These are phyloP conservation scores for Rhizopus stolonifer DNA, from an alignment of 371 early-diverging fungal species.

Conservation along the genomic window DNA sequence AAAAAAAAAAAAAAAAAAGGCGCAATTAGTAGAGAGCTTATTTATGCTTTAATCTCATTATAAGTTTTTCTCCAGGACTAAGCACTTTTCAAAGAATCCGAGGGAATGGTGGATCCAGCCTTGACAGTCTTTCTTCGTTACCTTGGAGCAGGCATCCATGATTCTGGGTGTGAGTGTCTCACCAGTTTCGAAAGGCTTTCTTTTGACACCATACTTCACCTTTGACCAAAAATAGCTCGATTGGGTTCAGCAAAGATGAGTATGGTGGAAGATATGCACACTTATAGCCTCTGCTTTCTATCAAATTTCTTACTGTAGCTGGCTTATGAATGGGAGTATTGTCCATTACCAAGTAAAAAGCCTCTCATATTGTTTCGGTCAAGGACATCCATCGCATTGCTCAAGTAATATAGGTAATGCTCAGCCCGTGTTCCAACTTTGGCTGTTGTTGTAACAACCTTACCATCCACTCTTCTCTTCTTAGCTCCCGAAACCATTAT, in stretches of 20 bases:
- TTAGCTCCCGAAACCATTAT: conserved; percentile 8
- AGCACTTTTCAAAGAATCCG: too few species aligned
- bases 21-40: too few species aligned
- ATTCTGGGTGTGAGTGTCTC: conserved; percentile 1
- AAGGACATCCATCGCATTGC: conserved; percentile 6
- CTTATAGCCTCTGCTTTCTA: conserved; percentile 7
- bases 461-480: conserved; percentile 9
- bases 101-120: neutral
- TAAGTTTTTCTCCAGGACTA: too few species aligned
- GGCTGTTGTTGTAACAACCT: conserved; percentile 4
- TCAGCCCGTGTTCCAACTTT: conserved; percentile 9
- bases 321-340: conserved; percentile 9
- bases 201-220: conserved; percentile 8
- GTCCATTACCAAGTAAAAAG: conserved; percentile 4
- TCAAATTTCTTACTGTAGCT: neutral
- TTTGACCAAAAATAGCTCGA: conserved; percentile 15
- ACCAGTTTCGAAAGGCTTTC: conserved; percentile 3
- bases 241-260: conserved; percentile 9
- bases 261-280: conserved; percentile 7
- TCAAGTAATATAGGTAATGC: conserved; percentile 5
- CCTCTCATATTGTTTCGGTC: conserved; percentile 4
- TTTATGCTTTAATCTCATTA: too few species aligned
- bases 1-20: too few species aligned
- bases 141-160: conserved; percentile 5
- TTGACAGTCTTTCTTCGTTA: neutral